Percentiles rank a stretch among this genome's conserved stretches.
These are phyloP conservation scores for Corrigiola litoralis DNA, from an alignment of 179 eudicot species.

Conservation along the genomic window DNA sequence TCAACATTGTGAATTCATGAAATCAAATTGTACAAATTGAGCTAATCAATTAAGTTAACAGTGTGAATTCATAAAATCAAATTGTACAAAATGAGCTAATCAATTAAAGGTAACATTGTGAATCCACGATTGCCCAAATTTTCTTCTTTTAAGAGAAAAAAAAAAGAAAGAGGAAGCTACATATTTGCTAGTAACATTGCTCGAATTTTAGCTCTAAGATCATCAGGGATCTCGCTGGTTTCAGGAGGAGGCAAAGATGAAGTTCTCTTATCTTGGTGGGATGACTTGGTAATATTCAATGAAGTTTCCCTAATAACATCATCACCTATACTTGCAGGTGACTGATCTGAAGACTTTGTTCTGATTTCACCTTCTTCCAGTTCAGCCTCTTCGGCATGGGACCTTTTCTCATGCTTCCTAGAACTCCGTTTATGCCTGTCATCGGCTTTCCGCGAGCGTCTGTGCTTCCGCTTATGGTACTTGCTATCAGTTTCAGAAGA, in stretches of 20 bases:
- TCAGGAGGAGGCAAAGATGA: conserved; percentile 47
- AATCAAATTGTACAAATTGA: too few relatives aligned
- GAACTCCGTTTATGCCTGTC: conserved; percentile 25
- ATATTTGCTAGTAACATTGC: conserved; percentile 83
- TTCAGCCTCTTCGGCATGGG: conserved; percentile 40
- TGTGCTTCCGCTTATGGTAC: conserved; percentile 20
- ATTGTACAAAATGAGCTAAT: too few relatives aligned
- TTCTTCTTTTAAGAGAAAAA: not conserved
- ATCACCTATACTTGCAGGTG: conserved; percentile 38
- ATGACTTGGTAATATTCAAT: conserved; percentile 33
- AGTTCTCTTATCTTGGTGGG: conserved; percentile 33
- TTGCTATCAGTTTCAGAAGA: conserved; percentile 39
- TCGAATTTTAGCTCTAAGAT: conserved; percentile 89
- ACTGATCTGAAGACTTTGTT: conserved; percentile 47
- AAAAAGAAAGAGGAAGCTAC: conserved; percentile 17
- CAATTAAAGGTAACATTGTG: too few relatives aligned
- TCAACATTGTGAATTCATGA: too few relatives aligned
- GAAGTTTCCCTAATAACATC: conserved; percentile 48
- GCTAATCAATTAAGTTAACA: too few relatives aligned
- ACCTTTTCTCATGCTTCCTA: conserved; percentile 31
- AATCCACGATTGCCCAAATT: not conserved
- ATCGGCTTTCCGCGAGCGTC: conserved; percentile 11
- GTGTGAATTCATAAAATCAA: too few relatives aligned
- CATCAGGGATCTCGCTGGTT: conserved; percentile 73
- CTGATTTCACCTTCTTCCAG: conserved; percentile 89